Conservation (phyloP, 2,329 filamentous ascomycete species). For the Xylaria sp. region DNA sequence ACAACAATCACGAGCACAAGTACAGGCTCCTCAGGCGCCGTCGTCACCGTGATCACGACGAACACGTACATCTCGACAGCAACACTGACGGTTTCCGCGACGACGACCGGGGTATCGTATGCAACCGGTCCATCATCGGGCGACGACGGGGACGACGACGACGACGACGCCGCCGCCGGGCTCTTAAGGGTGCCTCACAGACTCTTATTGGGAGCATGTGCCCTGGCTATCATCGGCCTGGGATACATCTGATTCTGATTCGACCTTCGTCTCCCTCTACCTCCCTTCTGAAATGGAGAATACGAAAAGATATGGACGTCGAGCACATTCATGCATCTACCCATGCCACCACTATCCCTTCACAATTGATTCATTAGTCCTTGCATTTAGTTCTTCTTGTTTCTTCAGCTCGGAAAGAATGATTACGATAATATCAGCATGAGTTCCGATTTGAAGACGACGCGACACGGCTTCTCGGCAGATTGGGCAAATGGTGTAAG, state of each 20-base stretch:
- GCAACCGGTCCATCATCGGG: not conserved
- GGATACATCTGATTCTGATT: constrained; percentile 13
- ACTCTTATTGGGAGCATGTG: not conserved
- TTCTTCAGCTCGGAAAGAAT: not conserved
- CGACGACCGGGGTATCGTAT: too few relatives aligned
- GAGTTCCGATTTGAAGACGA: not conserved
- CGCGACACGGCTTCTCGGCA: not conserved
- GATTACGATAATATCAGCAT: not conserved
- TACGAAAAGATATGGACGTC: not conserved
- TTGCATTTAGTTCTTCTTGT: not conserved
- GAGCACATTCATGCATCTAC: not conserved
- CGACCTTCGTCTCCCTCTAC: not conserved
- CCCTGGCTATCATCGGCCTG: not conserved
- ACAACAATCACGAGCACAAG: constrained; percentile 26
- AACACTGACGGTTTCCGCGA: constrained; percentile 4
- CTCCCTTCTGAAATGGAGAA: not conserved
- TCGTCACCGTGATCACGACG: constrained; percentile 21
- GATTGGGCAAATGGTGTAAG: not conserved
- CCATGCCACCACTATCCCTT: too few relatives aligned
- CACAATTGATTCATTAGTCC: not conserved
- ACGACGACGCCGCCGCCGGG: constrained; percentile 11
- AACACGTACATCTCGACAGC: constrained; percentile 30
- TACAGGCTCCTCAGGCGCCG: constrained; percentile 2
- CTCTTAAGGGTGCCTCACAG: not conserved
- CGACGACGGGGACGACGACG: not conserved